phyloP scores from a whole-genome alignment of 306 rosid species.

The Pyrus bretschneideri region DNA sequence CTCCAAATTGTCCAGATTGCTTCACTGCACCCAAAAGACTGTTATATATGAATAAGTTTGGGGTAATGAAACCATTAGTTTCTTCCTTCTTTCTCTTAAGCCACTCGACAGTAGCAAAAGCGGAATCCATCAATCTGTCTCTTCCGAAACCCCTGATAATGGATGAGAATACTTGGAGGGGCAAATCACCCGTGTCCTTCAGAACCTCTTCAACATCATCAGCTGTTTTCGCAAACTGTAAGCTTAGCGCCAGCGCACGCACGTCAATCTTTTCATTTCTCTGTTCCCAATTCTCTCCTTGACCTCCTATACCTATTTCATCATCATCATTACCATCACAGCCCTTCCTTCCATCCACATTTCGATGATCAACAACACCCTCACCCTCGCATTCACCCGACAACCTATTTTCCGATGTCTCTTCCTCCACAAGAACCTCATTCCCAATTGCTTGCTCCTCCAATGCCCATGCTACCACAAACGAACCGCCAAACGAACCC shows the following conservation, averaged over 20 bases:
- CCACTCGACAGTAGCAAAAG: slow-evolving; percentile 65
- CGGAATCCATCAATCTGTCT: slow-evolving; percentile 64
- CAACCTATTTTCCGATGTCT: slow-evolving; percentile 10
- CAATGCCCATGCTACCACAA: slow-evolving; percentile 44
- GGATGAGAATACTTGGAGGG: slow-evolving; percentile 78
- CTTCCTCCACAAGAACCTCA: slow-evolving; percentile 28
- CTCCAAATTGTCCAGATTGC: slow-evolving; percentile 50
- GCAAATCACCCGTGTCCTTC: slow-evolving; percentile 62
- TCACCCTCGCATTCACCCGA: slow-evolving; percentile 23
- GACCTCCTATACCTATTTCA: slow-evolving; percentile 19
- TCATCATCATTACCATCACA: slow-evolving; percentile 14
- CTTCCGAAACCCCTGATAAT: slow-evolving; percentile 71
- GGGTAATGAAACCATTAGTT: slow-evolving; percentile 46
- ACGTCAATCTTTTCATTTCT: slow-evolving; percentile 48
- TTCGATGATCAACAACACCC: slow-evolving; percentile 5
- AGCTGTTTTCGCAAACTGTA: slow-evolving; percentile 53
- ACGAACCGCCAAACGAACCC: slow-evolving; percentile 33
- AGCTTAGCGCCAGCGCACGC: slow-evolving; percentile 47
- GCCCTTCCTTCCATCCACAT: slow-evolving; percentile 19
- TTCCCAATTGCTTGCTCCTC: slow-evolving; percentile 38
- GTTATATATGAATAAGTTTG: slow-evolving; percentile 75
- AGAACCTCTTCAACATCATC: slow-evolving; percentile 70
- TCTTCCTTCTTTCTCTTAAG: slow-evolving; percentile 67
- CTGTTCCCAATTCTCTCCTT: slow-evolving; percentile 23
- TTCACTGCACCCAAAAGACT: slow-evolving; percentile 74